Evolutionary conservation across 2,329 filamentous ascomycete genomes (phyloP), one percentile per base, ranked within the genome.

Genomic region (Xylogone sp.): DNA sequence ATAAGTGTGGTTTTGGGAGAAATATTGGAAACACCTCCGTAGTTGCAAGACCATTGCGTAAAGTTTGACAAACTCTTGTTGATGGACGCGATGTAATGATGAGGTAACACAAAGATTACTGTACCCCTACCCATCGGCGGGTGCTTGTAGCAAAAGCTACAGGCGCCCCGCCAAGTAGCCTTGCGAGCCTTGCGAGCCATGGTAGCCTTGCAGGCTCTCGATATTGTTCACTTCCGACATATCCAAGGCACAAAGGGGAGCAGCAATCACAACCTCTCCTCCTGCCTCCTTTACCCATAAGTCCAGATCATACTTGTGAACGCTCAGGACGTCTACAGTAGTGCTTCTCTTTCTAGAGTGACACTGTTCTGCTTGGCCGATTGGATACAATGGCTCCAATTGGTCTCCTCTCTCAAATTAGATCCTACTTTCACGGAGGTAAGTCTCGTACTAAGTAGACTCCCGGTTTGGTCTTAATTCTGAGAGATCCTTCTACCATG

Each of bases 311-410:
- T 18, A 7, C 4, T 39, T 16, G 12, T 39, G 12, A 18, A 39
- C 8, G 8, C 8, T 39, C 13, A 39, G 12, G 12, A 16, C 34
- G 5, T 5, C 12, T 4, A 13, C n/a, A 13, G 34, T 16, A 16
- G 6, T 18, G 10, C 13, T 18, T 39, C 5, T 39, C 12, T 39
- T 6, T 18, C 8, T 39, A 13, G 12, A 16, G 5, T 39, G 34
- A 5, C 6, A 16, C n/a, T 16, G 34, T n/a, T n/a, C n/a, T n/a
- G n/a, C n/a, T n/a, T n/a, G n/a, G n/a, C n/a, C n/a, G n/a, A n/a
- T 39, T 16, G 8, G 5, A 13, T 20, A 46, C 42, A 31, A 65
- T 65, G 63, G 59, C 63, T 46, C 63, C 62, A 18, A 57, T 54
- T n/a, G 54, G 54, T 42, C 48, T 63, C 21, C 59, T 56, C 48